Conservation (phyloP, 2,329 filamentous ascomycete genomes). For the Paraphoma chrysanthemicola region DNA sequence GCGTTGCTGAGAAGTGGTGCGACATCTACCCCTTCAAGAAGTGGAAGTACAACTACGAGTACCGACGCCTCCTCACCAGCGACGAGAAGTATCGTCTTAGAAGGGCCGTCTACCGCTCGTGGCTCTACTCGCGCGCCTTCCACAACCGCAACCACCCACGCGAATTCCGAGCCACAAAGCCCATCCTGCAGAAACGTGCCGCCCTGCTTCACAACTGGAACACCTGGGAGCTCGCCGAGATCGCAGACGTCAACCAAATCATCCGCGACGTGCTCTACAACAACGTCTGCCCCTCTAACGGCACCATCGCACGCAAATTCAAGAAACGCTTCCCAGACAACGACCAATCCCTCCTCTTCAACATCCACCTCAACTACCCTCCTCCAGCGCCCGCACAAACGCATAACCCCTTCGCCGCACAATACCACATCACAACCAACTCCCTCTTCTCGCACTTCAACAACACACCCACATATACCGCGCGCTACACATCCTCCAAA, state of each 20-base stretch:
- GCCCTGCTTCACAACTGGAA: conserved; percentile 66
- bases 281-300: conserved; percentile 68
- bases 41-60: conserved; percentile 65
- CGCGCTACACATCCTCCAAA: conserved; percentile 53
- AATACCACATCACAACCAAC: conserved; percentile 22
- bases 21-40: conserved; percentile 69
- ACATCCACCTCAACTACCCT: conserved; percentile 60
- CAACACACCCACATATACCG: conserved; percentile 39
- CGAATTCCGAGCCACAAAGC: conserved; percentile 55
- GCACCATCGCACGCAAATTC: conserved; percentile 65
- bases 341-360: conserved; percentile 59
- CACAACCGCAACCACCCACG: conserved; percentile 61
- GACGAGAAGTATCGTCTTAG: conserved; percentile 60
- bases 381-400: conserved; percentile 38
- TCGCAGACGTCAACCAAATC: conserved; percentile 64
- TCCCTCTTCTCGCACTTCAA: conserved; percentile 48
- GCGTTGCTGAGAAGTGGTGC: conserved; percentile 64
- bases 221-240: conserved; percentile 63
- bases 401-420: conserved; percentile 38
- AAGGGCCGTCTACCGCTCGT: conserved; percentile 66
- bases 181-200: conserved; percentile 59
- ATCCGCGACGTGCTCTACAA: conserved; percentile 63
- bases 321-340: conserved; percentile 62
- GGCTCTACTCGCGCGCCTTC: conserved; percentile 67
- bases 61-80: conserved; percentile 60